phyloP scores from a whole-genome alignment of 140 eudicot species.

The Ambrosia hybrid region DNA sequence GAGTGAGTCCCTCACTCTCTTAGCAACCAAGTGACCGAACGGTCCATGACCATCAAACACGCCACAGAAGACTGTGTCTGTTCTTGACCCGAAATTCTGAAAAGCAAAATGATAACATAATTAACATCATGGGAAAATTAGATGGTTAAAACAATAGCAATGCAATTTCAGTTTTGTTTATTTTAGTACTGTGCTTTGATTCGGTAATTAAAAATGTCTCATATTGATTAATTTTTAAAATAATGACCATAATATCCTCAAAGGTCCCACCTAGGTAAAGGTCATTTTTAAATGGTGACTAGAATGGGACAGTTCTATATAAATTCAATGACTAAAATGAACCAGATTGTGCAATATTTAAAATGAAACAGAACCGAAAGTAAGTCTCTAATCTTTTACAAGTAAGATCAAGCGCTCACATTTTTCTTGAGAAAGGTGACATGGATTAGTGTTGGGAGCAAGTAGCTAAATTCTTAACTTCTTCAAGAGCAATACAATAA shows the following conservation, averaged over 20 bases:
- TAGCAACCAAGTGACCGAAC: slow-evolving; percentile 90
- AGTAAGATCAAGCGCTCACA: slow-evolving; percentile 1
- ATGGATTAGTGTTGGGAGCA: neutral
- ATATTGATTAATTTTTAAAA: neutral
- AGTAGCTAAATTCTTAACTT: slow-evolving; percentile 6
- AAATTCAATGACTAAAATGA: slow-evolving; percentile 3
- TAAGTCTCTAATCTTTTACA: neutral
- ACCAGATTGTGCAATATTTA: neutral
- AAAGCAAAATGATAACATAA: slow-evolving; percentile 13
- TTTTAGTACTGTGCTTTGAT: neutral
- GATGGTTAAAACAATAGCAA: neutral
- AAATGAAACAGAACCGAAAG: neutral
- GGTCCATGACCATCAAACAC: slow-evolving; percentile 98
- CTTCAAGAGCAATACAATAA: slow-evolving; percentile 12
- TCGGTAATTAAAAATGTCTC: neutral
- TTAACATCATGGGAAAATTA: neutral
- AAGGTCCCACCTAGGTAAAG: neutral
- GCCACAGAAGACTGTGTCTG: slow-evolving; percentile 86
- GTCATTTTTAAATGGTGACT: neutral
- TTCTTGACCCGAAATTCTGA: slow-evolving; percentile 82
- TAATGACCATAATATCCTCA: neutral
- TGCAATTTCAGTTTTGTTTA: neutral
- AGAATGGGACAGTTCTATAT: slow-evolving; percentile 5
- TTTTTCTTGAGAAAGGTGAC: slow-evolving; percentile 9
- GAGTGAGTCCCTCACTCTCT: slow-evolving; percentile 86